phyloP scores from a whole-genome alignment of 179 eudicot genomes.

The Spinacia oleracea region DNA sequence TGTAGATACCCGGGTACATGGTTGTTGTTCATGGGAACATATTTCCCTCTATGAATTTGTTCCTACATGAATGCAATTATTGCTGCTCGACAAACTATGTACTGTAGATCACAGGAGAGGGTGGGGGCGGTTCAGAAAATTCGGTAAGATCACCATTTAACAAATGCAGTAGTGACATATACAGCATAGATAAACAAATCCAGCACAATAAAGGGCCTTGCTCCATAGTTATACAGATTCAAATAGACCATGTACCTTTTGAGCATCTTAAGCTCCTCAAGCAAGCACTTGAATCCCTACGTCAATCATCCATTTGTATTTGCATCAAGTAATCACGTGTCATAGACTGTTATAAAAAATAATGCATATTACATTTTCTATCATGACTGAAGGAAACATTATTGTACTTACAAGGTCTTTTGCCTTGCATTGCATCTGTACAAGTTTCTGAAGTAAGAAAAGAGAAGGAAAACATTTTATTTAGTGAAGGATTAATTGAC shows the following conservation, averaged over 20 bases:
- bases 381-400: background rate
- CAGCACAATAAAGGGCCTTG: background rate
- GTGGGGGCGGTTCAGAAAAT: background rate
- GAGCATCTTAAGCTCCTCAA: conserved; percentile 16
- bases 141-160: background rate
- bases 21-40: too few species aligned
- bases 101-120: background rate
- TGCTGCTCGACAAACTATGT: background rate
- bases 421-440: conserved; percentile 26
- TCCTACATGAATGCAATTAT: too few species aligned
- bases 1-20: too few species aligned
- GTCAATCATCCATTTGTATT: conserved; percentile 1
- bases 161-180: background rate
- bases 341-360: background rate
- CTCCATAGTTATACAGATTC: background rate
- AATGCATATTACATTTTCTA: background rate
- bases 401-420: conserved; percentile 26
- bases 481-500: background rate
- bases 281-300: conserved; percentile 21
- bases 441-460: conserved; percentile 26
- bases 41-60: too few species aligned
- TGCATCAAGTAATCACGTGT: background rate
- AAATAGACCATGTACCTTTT: conserved; percentile 15
- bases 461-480: background rate
- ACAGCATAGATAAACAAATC: background rate